Percentiles rank a stretch among this genome's conserved stretches.
phyloP scores from a whole-genome alignment of 2,329 filamentous ascomycete species.

The Trichoderma sp. region DNA sequence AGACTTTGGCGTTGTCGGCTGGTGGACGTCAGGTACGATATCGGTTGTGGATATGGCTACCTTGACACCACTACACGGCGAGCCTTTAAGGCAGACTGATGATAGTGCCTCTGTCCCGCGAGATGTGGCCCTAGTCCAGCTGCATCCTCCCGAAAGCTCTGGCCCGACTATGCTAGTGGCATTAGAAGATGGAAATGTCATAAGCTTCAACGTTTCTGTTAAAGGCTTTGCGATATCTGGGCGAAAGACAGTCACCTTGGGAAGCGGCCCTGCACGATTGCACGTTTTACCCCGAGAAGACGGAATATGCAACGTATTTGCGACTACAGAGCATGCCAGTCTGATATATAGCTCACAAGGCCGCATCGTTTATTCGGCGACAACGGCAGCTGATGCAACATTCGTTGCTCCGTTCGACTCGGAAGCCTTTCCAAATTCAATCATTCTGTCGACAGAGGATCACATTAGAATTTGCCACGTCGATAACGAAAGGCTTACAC shows the following conservation, averaged over 20 bases:
- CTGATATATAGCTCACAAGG: constrained; percentile 90
- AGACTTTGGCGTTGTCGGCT: constrained; percentile 77
- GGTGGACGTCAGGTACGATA: constrained; percentile 83
- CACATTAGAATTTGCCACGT: constrained; percentile 80
- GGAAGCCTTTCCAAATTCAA: constrained; percentile 76
- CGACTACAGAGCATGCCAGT: constrained; percentile 91
- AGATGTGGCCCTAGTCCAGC: constrained; percentile 76
- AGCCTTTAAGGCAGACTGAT: constrained; percentile 60
- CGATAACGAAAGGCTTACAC: constrained; percentile 83
- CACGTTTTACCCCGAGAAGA: constrained; percentile 73
- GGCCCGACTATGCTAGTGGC: constrained; percentile 82
- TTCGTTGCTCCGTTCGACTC: constrained; percentile 83
- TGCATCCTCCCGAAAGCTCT: constrained; percentile 63
- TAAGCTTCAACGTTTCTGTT: constrained; percentile 75
- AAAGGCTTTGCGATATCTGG: constrained; percentile 66
- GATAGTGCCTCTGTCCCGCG: constrained; percentile 80
- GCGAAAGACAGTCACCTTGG: constrained; percentile 81
- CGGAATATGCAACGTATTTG: constrained; percentile 79
- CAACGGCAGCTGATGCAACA: constrained; percentile 84
- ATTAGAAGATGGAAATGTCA: constrained; percentile 88
- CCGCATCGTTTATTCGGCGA: constrained; percentile 87
- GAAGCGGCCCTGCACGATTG: constrained; percentile 82
- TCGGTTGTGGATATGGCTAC: constrained; percentile 72
- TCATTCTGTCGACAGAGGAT: constrained; percentile 76
- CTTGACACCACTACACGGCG: constrained; percentile 67